A percentile compares a stretch with the other conserved stretches of the same genome.
Conservation (phyloP, 2,329 filamentous ascomycete genomes). For the Aspergillus transmontanensis region DNA sequence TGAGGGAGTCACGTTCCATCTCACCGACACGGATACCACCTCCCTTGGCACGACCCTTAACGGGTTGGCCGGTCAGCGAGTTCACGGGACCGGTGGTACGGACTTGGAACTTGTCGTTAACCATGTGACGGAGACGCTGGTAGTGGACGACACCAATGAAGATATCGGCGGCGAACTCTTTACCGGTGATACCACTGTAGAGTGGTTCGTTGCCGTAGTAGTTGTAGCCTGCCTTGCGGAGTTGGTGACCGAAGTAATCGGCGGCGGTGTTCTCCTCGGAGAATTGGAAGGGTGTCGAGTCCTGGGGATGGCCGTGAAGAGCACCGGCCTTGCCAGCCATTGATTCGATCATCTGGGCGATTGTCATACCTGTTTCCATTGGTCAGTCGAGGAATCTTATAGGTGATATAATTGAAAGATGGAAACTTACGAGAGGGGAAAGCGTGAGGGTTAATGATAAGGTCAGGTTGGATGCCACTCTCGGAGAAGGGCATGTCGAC, state of each 20-base stretch:
- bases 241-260: conserved; percentile 94
- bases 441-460: conserved; percentile 99
- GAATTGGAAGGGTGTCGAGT: conserved; percentile 93
- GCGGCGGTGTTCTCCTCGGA: conserved; percentile 88
- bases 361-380: conserved; percentile 71
- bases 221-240: conserved; percentile 94
- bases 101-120: conserved; percentile 99
- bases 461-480: conserved; percentile 91
- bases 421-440: conserved; percentile 77
- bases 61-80: conserved; percentile 87
- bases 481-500: conserved; percentile 97
- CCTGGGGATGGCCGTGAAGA: conserved; percentile 92
- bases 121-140: conserved; percentile 97
- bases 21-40: conserved; percentile 99
- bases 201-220: conserved; percentile 98
- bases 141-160: conserved; percentile 98
- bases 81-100: conserved; percentile 93
- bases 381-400: not conserved
- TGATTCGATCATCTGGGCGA: conserved; percentile 98
- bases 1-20: conserved; percentile 95
- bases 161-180: conserved; percentile 92
- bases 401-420: not conserved
- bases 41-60: conserved; percentile 94
- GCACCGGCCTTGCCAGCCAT: conserved; percentile 93
- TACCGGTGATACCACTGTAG: conserved; percentile 95